A percentile compares a stretch with the other conserved stretches of the same genome.
These are phyloP conservation scores for Calonectria pauciramosa DNA, from an alignment of 2,329 filamentous ascomycete genomes.

Conservation along the genomic window DNA sequence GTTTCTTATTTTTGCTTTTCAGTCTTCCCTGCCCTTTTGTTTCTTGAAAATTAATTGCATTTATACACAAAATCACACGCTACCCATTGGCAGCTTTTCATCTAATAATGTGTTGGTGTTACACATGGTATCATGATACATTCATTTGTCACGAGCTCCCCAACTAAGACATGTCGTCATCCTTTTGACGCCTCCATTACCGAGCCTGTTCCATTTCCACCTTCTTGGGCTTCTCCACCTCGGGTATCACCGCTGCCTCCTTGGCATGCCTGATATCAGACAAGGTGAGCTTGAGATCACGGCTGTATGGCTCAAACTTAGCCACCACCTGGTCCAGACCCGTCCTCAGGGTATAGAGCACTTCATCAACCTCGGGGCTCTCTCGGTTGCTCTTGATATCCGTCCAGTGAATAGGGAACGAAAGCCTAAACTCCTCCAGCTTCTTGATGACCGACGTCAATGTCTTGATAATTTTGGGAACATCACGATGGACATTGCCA, in stretches of 20 bases:
- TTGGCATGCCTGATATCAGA: slow-evolving; percentile 81
- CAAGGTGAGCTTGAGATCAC: slow-evolving; percentile 76
- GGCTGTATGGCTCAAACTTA: slow-evolving; percentile 81
- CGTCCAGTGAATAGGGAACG: slow-evolving; percentile 80
- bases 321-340: slow-evolving; percentile 76
- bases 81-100: slow-evolving; percentile 3
- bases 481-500: slow-evolving; percentile 87
- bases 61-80: neutral
- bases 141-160: slow-evolving; percentile 36
- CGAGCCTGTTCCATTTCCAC: slow-evolving; percentile 46
- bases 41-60: slow-evolving; percentile 5
- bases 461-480: slow-evolving; percentile 80
- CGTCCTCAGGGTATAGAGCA: slow-evolving; percentile 74
- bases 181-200: slow-evolving; percentile 33
- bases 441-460: slow-evolving; percentile 78
- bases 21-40: neutral
- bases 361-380: slow-evolving; percentile 77
- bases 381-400: slow-evolving; percentile 73
- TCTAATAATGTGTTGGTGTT: slow-evolving; percentile 28
- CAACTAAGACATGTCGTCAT: neutral
- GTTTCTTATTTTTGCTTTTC: neutral
- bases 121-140: slow-evolving; percentile 47
- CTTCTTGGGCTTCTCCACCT: slow-evolving; percentile 49
- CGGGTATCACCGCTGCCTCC: slow-evolving; percentile 66
- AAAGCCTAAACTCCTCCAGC: slow-evolving; percentile 76